Base-by-base conservation (phyloP, 768 basidiomycete species). In the Mycena latifolia region DNA sequence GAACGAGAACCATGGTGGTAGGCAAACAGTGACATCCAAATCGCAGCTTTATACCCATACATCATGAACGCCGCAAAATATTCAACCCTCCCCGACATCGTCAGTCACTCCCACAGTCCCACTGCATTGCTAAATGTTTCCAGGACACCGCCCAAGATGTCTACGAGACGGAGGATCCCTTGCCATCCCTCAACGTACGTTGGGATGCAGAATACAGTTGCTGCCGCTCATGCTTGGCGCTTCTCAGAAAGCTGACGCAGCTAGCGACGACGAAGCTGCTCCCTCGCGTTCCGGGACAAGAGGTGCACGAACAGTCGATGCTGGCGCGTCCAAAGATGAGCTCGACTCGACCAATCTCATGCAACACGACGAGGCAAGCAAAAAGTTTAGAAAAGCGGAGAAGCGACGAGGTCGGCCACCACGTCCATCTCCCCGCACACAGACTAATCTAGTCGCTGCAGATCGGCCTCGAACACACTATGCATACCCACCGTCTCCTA, bases 81-180 rank as follows among this genome's bases (percentile, higher is more conserved):
- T 74, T 90, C 94, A 14, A 88, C 90, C 74, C 81, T 97, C 4
- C 95, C 95, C n/a, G 95, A 97, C 75, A 96, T 97, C 61, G 95
- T 96, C 71, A 61, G 92, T 84, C 31, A 50, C 31, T 59, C 63
- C 63, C 72, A 28, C 27, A 18, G 5, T 15, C 17, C 28, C 48
- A 29, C 29, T 20, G 22, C 28, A 58, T 37, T 46, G 11, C 29
- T 39, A n/a, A 57, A 53, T 25, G 25, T 29, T 52, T 61, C 12
- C 58, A 97, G 95, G 95, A 96, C 78, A 93, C 92, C 15, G 94
- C 93, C 2, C 94, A 88, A 43, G 95, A 97, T 76, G 88, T 97
- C 47, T 97, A 97, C 74, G 95, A 97, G 75, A 97, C 95, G 0
- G 92, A 93, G 50, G 95, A 97, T 70, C 82, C 87, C 18, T 85